Evolutionary conservation across 495 filamentous ascomycete species (phyloP), one percentile per base, ranked within the genome.

Genomic region (Lophiostoma macrostomum): DNA sequence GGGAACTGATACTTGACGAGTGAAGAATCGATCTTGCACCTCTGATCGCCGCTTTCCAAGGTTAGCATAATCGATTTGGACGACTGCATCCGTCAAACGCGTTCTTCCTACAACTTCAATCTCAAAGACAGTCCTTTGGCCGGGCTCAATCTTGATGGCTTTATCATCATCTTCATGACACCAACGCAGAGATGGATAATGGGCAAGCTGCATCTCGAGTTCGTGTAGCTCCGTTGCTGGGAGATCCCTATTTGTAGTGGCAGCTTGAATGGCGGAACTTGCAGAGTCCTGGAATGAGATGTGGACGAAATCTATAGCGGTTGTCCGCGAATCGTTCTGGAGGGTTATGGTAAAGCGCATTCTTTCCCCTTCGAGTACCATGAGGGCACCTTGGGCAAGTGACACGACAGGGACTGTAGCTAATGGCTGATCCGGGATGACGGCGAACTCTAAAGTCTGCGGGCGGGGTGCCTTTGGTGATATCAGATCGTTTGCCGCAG

Each of bases 281-380:
- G 88, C 91, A 0, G 91, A 95, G 69, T 96, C 89, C 50, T 87
- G 83, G 69, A 95, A 95, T 0, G 88, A 90, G 51, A 96, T 87
- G 18, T 90, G 74, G 7, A 95, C 67, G 40, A 95, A 80, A 67
- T 95, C 88, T n/a, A 85, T 86, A 22, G 87, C 76, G 4, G 82
- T 84, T 5, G 78, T 75, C 5, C 64, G 51, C 1, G 90, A 95
- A 11, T 80, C 70, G 55, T 97, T 96, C 51, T 84, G 78, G 28
- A 97, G 71, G 0, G 88, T 93, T 32, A 95, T 78, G 1, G 77
- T 83, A 56, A 97, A 96, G 0, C 73, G 72, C 57, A 80, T 82
- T 13, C 77, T 76, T 68, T 97, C 90, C 12, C 91, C 91, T 69
- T 95, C 90, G 12, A 96, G 74, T 46, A 96, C 76, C 89, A 95